phyloP scores from a whole-genome alignment of 139 green algal genomes.

The Picocystis salinarum region DNA sequence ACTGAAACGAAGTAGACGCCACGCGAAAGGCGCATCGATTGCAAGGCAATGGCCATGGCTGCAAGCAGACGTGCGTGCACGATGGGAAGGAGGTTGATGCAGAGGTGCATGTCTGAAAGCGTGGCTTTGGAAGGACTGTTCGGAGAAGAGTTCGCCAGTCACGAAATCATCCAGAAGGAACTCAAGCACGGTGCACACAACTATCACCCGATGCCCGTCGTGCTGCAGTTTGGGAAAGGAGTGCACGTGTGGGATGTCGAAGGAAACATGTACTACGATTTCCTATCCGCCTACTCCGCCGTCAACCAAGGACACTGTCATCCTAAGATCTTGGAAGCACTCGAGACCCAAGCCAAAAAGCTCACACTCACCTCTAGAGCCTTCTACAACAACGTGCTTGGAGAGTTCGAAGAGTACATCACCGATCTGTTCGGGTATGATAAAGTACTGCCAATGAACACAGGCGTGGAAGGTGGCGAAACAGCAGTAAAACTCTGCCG shows the following conservation, averaged over 20 bases:
- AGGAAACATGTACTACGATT: slow-evolving; percentile 30
- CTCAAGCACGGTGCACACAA: slow-evolving; percentile 62
- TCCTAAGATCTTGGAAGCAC: slow-evolving; percentile 72
- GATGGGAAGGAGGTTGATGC: no score
- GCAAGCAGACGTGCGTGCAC: no score
- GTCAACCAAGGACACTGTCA: slow-evolving; percentile 91
- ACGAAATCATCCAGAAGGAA: slow-evolving; percentile 18
- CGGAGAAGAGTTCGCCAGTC: no score
- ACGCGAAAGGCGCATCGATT: no score
- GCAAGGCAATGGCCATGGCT: no score
- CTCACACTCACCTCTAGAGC: slow-evolving; percentile 79
- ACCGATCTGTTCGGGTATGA: slow-evolving; percentile 44
- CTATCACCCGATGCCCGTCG: slow-evolving; percentile 74
- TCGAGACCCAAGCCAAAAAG: slow-evolving; percentile 59
- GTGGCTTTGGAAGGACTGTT: no score
- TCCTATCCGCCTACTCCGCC: slow-evolving; percentile 20
- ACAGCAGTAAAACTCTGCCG: slow-evolving; percentile 89
- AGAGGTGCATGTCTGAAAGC: no score
- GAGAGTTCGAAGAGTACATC: slow-evolving; percentile 84
- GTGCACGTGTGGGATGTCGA: slow-evolving; percentile 69
- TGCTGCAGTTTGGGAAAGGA: slow-evolving; percentile 44
- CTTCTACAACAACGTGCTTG: slow-evolving; percentile 92
- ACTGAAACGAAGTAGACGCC: no score
- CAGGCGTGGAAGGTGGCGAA: slow-evolving; percentile 88
- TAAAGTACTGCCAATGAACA: slow-evolving; percentile 95